Percentiles rank a stretch among this genome's conserved stretches.
Evolutionary conservation across 2,329 filamentous ascomycete species (phyloP).

Genomic region (Immersiporthe knoxdaviesiana): DNA sequence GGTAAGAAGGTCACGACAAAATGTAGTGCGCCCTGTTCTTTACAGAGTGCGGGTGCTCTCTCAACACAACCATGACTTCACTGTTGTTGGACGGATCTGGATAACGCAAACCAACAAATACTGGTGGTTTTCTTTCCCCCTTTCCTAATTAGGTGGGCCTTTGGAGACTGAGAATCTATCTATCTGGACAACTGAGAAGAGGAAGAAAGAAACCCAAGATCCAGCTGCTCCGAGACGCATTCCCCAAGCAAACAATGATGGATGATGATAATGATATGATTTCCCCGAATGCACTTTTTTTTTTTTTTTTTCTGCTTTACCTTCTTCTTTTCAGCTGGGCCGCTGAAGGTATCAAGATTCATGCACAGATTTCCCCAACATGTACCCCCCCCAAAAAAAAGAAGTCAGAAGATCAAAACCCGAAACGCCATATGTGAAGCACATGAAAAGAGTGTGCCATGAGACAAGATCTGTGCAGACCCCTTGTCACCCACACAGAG

Average conservation of each 20-base stretch:
- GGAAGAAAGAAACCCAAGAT: background rate
- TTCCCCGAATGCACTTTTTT: too few species aligned
- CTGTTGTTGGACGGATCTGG: background rate
- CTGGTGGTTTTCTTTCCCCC: too few species aligned
- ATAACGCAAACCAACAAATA: background rate
- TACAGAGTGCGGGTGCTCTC: background rate
- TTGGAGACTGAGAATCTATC: background rate
- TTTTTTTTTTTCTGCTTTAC: background rate
- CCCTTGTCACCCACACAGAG: too few species aligned
- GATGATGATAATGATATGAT: background rate
- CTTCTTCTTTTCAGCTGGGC: too few species aligned
- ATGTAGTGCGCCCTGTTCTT: background rate
- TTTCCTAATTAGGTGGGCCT: background rate
- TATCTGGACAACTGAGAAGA: conserved; percentile 8
- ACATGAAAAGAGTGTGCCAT: conserved; percentile 6
- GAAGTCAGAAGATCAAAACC: background rate
- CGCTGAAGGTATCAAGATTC: conserved; percentile 10
- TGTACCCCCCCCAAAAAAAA: background rate
- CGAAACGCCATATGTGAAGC: conserved; percentile 15
- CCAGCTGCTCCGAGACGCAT: background rate
- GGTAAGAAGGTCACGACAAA: background rate
- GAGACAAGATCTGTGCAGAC: background rate
- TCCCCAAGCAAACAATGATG: background rate
- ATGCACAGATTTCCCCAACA: background rate
- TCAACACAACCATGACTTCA: background rate